Conservation (phyloP, 805 yeast species). For the Blastobotrys americana region DNA sequence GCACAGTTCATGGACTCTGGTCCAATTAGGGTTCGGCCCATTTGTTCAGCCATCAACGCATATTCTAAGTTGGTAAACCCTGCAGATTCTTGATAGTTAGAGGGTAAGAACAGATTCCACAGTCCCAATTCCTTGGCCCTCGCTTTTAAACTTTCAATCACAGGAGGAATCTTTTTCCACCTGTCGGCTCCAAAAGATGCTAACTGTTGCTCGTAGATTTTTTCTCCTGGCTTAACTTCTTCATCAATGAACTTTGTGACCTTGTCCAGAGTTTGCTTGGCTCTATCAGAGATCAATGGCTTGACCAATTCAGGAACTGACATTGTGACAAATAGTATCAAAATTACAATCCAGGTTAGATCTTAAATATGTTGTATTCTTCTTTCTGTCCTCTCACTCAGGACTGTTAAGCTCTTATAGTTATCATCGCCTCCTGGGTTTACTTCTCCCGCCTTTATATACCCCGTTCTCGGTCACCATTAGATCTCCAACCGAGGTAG, state of each 20-base stretch:
- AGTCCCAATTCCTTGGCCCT: conserved; percentile 48
- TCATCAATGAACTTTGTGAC: conserved; percentile 47
- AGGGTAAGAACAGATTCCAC: conserved; percentile 54
- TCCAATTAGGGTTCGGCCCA: conserved; percentile 48
- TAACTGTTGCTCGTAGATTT: conserved; percentile 37
- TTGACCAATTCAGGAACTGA: conserved; percentile 33
- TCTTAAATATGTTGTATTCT: too few species aligned
- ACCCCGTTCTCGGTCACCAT: too few species aligned
- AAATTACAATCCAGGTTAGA: too few species aligned
- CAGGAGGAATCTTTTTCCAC: conserved; percentile 43
- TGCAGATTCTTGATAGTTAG: conserved; percentile 44
- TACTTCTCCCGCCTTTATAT: too few species aligned
- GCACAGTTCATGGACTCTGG: conserved; percentile 53
- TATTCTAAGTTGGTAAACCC: conserved; percentile 57
- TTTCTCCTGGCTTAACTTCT: conserved; percentile 52
- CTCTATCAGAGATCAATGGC: conserved; percentile 32
- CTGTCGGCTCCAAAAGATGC: conserved; percentile 35
- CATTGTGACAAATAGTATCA: conserved; percentile 7
- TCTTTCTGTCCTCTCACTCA: too few species aligned
- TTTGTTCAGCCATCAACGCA: conserved; percentile 56
- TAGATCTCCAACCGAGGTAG: too few species aligned
- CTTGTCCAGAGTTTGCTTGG: conserved; percentile 29
- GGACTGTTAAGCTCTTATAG: too few species aligned
- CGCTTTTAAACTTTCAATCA: conserved; percentile 44
- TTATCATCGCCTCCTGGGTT: too few species aligned